phyloP scores from a whole-genome alignment of 352 stramenopile genomes.

The Phytophthora melonis region DNA sequence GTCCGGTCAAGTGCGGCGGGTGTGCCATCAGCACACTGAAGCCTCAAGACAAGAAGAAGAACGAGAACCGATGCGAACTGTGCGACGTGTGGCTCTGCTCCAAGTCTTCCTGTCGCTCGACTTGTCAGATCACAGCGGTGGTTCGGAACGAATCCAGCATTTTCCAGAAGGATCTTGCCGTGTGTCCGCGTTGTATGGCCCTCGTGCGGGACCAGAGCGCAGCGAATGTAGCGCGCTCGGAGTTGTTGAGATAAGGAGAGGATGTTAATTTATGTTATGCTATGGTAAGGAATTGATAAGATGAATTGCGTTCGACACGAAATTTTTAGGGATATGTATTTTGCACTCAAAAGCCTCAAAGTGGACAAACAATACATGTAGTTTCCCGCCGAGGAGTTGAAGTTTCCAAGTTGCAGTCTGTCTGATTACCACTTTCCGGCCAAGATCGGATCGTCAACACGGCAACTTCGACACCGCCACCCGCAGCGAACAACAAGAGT shows the following conservation, averaged over 20 bases:
- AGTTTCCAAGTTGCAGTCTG: background rate
- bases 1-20: slow-evolving; percentile 24
- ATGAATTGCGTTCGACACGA: background rate
- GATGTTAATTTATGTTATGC: background rate
- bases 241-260: slow-evolving; percentile 10
- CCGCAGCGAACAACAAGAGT: too few relatives aligned
- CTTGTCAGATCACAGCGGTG: slow-evolving; percentile 28
- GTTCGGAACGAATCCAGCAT: slow-evolving; percentile 17
- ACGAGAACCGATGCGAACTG: slow-evolving; percentile 21
- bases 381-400: background rate
- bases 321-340: background rate
- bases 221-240: slow-evolving; percentile 21
- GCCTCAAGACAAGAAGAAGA: slow-evolving; percentile 2
- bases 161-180: slow-evolving; percentile 17
- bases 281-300: background rate
- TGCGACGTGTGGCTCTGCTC: slow-evolving; percentile 36
- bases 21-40: slow-evolving; percentile 17
- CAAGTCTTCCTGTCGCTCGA: slow-evolving; percentile 27
- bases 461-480: background rate
- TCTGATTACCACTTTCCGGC: background rate
- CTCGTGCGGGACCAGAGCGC: slow-evolving; percentile 23
- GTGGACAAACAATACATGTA: background rate
- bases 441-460: background rate
- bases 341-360: background rate
- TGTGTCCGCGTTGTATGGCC: slow-evolving; percentile 28